Percentiles rank a stretch among this genome's conserved stretches.
Evolutionary conservation across 1,284 basidiomycete genomes (phyloP).

Genomic region (Golubevia sp.): DNA sequence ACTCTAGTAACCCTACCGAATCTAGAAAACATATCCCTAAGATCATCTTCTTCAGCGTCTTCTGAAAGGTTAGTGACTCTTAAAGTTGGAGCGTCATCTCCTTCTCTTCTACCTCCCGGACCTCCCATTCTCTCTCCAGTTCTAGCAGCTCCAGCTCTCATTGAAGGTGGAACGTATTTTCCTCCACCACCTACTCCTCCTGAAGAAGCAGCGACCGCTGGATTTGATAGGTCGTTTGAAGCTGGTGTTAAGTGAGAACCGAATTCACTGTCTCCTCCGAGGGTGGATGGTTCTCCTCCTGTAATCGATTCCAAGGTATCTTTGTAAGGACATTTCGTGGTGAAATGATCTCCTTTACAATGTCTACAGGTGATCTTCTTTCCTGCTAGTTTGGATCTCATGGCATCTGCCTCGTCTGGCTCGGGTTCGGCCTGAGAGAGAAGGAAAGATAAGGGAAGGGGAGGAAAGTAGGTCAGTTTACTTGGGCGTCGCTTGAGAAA

Average conservation of each 20-base stretch:
- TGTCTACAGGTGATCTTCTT: slow-evolving; percentile 91
- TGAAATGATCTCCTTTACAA: slow-evolving; percentile 97
- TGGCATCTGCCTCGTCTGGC: slow-evolving; percentile 71
- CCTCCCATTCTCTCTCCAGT: slow-evolving; percentile 80
- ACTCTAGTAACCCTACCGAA: slow-evolving; percentile 77
- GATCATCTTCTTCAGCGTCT: slow-evolving; percentile 91
- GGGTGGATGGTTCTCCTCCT: slow-evolving; percentile 64
- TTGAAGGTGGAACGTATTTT: slow-evolving; percentile 91
- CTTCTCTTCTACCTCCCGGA: slow-evolving; percentile 63
- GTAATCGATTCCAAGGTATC: slow-evolving; percentile 76
- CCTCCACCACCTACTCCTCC: slow-evolving; percentile 63
- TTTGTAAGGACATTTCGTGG: slow-evolving; percentile 97
- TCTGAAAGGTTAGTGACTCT: slow-evolving; percentile 96
- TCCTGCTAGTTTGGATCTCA: slow-evolving; percentile 72
- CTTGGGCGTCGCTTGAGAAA: too few relatives aligned
- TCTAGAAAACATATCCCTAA: slow-evolving; percentile 80
- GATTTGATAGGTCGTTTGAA: slow-evolving; percentile 23
- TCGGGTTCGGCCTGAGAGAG: slow-evolving; percentile 69
- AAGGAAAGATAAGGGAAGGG: not conserved
- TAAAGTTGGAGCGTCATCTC: slow-evolving; percentile 93
- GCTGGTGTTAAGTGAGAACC: slow-evolving; percentile 13
- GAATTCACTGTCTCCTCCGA: too few relatives aligned
- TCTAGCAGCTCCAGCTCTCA: slow-evolving; percentile 74
- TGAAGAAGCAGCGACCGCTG: slow-evolving; percentile 9
- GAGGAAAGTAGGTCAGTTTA: not conserved